Evolutionary conservation across 1,284 basidiomycete genomes (phyloP), one percentile per base, ranked within the genome.

Genomic region (Fomitopsis pinicola): DNA sequence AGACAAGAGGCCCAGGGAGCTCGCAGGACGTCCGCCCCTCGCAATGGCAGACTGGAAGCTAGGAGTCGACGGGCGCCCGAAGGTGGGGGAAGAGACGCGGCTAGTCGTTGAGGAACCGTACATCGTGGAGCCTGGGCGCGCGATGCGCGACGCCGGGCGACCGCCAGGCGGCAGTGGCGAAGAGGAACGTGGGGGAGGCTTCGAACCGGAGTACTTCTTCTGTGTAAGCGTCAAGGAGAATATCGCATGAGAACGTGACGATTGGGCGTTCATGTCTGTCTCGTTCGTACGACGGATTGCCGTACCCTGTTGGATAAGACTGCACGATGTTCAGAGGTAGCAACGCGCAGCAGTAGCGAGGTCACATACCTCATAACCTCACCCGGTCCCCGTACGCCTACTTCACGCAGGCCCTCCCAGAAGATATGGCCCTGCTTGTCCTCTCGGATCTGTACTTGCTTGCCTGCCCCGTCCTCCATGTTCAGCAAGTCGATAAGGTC

Each of bases 211-310:
- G 69, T 78, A 91, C 73, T 90, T 92, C 79, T 89, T 91, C 78
- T 97, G 97, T 1, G 87, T 92, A 56, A 99, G 80, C 6, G 94
- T 98, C 61, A 99, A 82, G 50, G 96, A 97, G 76, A 99, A 99
- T 76, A 99, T 98, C 60, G 97, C 97, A 82, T 99, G 97, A 28
- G 95, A 97, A 65, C 97, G 92, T 50, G 96, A 98, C 0, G 94
- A 97, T 73, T 98, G 95, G 5, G 95, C 92, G 73, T 99, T 99
- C 97, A 99, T 98, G 71, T 96, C 94, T 44, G 97, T 99, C 75
- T 97, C 94, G 68, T 97, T 96, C 6, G 97, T 99, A 59, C 96
- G 87, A 55, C 97, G 87, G 56, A 97, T 89, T 14, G 91, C 83
- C 19, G 94, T 92, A 36, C 97, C 97, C 68, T 94, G 89, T 66